Base-by-base conservation (phyloP, 768 basidiomycete genomes). In the Termitomyces heimii region DNA sequence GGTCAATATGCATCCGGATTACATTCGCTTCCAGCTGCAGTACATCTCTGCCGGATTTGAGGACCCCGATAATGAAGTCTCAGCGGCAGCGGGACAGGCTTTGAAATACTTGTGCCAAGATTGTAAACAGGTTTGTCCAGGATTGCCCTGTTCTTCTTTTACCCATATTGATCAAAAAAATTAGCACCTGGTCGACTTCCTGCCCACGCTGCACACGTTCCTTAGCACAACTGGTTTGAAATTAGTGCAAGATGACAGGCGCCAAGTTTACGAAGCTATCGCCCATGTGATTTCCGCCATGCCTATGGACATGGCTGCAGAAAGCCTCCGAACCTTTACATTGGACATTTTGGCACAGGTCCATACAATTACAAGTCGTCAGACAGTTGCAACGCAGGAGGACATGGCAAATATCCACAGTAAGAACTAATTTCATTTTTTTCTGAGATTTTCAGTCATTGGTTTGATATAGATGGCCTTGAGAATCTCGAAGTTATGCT, bases 41-140 rank as follows among this genome's bases (percentile, higher is more conserved):
- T 98, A 96, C 68, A 89, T 98, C 51, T 94, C 94, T 9, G 77
- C 86, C 24, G 96, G 97, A 1, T 98, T 98, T 65, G 88, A 94
- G 60, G 86, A 88, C 67, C 59, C 77, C 2, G 90, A 93, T 67
- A 54, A 70, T 1, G 92, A 97, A 65, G 94, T 98, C 32, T 84
- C 84, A 60, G 93, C 94, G 20, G 97, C 97, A 20, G 92, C 97
- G 3, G 92, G 95, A 2, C 94, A 97, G 68, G 94, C 97, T 9
- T 79, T 99, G 74, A 96, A 94, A 69, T 98, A 91, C 72, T 79
- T 99, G 60, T 98, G 96, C 71, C 89, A 97, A 68, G 97, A 99
- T 70, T 98, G 97, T 75, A 93, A 88, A 76, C 77, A 82, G 76
- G 93, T 92, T 65, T 60, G 31, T 40, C 20, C 31, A 22, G 31